Evolutionary conservation across 1,284 basidiomycete species (phyloP).

Genomic region (Prillingera fragicola): DNA sequence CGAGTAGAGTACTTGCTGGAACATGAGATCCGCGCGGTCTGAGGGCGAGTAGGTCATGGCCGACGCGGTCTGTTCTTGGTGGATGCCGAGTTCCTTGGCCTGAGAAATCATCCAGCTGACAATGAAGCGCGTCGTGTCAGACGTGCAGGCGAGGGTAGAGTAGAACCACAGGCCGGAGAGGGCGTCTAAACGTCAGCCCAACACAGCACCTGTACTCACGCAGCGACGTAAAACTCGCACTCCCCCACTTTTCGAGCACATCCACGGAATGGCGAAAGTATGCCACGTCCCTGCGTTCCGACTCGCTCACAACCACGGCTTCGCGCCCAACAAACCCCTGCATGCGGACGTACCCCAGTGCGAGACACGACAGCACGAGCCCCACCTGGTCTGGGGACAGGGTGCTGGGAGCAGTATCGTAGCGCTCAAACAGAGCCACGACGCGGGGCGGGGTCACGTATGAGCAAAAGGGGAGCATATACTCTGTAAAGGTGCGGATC

Average conservation of each 20-base stretch:
- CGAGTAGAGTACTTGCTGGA: constrained; percentile 13
- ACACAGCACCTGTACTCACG: too few relatives aligned
- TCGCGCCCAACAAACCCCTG: constrained; percentile 1
- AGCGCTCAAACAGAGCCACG: constrained; percentile 11
- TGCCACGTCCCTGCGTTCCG: constrained; percentile 4
- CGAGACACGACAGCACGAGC: constrained; percentile 11
- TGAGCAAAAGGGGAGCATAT: constrained; percentile 17
- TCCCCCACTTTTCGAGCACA: constrained; percentile 13
- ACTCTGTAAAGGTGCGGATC: constrained; percentile 12
- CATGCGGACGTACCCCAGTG: constrained; percentile 12
- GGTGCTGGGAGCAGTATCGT: constrained; percentile 6
- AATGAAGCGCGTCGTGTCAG: constrained; percentile 7
- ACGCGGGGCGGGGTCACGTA: constrained; percentile 13
- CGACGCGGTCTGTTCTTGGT: constrained; percentile 11
- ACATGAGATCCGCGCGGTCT: constrained; percentile 19
- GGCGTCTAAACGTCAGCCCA: constrained; percentile 15
- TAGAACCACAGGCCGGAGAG: constrained; percentile 15
- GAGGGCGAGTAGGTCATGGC: constrained; percentile 7
- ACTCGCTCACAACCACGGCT: background rate
- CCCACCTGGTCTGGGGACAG: constrained; percentile 13
- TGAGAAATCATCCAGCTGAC: constrained; percentile 19
- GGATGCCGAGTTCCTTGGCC: constrained; percentile 16
- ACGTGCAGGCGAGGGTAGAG: constrained; percentile 9
- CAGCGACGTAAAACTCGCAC: background rate
- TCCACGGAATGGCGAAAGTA: constrained; percentile 13